These are phyloP conservation scores for Coffea eugenioides DNA, from an alignment of 257 asterid species.

Conservation along the genomic window DNA sequence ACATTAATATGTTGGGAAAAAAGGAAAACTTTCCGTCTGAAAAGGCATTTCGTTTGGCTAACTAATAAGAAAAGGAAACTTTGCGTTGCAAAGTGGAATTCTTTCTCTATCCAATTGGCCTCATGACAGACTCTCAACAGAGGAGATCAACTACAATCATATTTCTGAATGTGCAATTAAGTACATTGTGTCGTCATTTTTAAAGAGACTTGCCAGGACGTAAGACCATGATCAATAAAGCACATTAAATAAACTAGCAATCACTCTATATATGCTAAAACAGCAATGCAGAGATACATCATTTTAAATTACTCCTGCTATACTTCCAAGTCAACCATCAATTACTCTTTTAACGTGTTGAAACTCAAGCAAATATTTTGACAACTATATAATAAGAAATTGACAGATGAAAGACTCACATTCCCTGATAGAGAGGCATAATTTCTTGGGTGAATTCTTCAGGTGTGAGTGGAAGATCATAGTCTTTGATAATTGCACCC, in stretches of 20 bases:
- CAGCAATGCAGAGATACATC: background rate
- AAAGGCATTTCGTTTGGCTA: background rate
- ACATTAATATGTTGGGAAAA: background rate
- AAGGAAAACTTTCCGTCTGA: background rate
- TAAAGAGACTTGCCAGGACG: background rate
- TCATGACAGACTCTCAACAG: background rate
- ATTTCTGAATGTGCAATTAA: background rate
- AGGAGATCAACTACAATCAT: too few relatives aligned
- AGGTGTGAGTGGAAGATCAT: conserved; percentile 70
- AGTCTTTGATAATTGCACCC: conserved; percentile 50
- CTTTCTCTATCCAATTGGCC: background rate
- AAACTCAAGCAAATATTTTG: background rate
- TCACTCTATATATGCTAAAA: background rate
- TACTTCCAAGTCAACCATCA: background rate
- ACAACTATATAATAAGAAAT: background rate
- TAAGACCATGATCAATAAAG: background rate
- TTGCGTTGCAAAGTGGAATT: background rate
- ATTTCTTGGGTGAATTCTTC: conserved; percentile 57
- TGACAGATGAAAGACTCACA: conserved; percentile 41
- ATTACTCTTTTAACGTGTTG: background rate
- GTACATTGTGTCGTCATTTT: background rate
- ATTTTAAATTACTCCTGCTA: background rate
- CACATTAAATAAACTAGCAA: background rate
- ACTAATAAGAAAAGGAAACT: background rate
- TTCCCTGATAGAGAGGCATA: conserved; percentile 66